Evolutionary conservation across 306 rosid genomes (phyloP).

Genomic region (Crataegus laevigata): DNA sequence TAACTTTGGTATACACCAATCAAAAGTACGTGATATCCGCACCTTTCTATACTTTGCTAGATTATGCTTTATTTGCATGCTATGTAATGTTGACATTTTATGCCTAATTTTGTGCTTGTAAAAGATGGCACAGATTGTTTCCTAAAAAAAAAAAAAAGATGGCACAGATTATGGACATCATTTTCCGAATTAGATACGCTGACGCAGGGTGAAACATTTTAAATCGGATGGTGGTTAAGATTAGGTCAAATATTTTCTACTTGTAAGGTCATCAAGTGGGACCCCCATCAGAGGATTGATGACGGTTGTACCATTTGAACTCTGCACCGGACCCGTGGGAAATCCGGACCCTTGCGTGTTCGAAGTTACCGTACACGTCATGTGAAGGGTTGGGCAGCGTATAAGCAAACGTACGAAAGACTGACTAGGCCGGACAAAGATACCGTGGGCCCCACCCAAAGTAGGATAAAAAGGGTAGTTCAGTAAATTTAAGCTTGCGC

Average conservation of each 20-base stretch:
- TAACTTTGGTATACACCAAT: not conserved
- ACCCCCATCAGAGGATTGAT: constrained; percentile 10
- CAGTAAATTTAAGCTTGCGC: not conserved
- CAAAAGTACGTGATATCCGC: too few species aligned
- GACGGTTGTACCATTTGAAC: not conserved
- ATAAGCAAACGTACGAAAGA: constrained; percentile 5
- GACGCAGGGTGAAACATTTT: constrained; percentile 26
- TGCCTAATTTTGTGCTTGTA: not conserved
- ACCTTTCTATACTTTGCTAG: not conserved
- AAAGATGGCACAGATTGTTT: too few species aligned
- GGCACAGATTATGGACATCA: not conserved
- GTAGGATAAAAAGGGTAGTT: not conserved
- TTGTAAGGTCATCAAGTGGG: constrained; percentile 26
- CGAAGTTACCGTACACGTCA: not conserved
- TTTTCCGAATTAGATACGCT: constrained; percentile 16
- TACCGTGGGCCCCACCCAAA: constrained; percentile 4
- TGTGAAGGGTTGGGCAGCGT: constrained; percentile 10
- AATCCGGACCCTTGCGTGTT: not conserved
- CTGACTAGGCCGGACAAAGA: constrained; percentile 20
- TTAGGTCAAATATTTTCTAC: constrained; percentile 43
- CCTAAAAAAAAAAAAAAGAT: too few species aligned
- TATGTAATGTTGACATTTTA: not conserved
- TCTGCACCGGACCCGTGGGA: constrained; percentile 9
- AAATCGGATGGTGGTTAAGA: constrained; percentile 56
- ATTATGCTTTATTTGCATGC: not conserved